These are phyloP conservation scores for Aspergillus proliferans DNA, from an alignment of 2,329 filamentous ascomycete species.

Conservation along the genomic window DNA sequence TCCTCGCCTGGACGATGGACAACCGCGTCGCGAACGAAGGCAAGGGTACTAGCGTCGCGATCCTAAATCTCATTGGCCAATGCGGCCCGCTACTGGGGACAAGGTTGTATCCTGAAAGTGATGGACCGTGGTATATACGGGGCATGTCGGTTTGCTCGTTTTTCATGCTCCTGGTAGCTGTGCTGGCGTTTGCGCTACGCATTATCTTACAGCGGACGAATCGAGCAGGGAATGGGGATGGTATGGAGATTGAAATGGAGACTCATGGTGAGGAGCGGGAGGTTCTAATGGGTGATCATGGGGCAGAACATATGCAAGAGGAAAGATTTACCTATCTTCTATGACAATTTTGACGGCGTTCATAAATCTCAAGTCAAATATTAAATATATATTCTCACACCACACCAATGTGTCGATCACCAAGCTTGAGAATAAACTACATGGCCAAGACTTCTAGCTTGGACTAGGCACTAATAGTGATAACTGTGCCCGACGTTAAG, in stretches of 20 bases:
- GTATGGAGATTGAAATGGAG: constrained; percentile 7
- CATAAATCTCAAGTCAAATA: no score
- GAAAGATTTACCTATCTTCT: no score
- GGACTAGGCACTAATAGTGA: no score
- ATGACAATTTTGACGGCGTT: no score
- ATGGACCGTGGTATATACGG: constrained; percentile 56
- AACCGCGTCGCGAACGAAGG: constrained; percentile 66
- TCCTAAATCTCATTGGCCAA: constrained; percentile 77
- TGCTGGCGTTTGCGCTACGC: constrained; percentile 51
- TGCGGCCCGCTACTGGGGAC: constrained; percentile 68
- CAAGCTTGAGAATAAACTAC: no score
- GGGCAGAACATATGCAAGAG: constrained; percentile 7
- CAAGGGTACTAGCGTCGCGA: constrained; percentile 69
- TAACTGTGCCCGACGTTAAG: no score
- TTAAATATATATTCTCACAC: no score
- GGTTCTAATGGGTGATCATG: constrained; percentile 23
- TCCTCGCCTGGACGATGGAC: constrained; percentile 84
- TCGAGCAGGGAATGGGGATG: constrained; percentile 7
- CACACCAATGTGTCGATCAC: no score
- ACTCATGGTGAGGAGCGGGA: constrained; percentile 20
- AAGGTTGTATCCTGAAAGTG: constrained; percentile 54
- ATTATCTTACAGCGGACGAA: constrained; percentile 51
- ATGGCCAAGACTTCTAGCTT: no score
- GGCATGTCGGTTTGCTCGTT: constrained; percentile 59
- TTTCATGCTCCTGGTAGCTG: constrained; percentile 58